Conservation (phyloP, 73 alveolate genomes). For the Paramecium biaurelia region DNA sequence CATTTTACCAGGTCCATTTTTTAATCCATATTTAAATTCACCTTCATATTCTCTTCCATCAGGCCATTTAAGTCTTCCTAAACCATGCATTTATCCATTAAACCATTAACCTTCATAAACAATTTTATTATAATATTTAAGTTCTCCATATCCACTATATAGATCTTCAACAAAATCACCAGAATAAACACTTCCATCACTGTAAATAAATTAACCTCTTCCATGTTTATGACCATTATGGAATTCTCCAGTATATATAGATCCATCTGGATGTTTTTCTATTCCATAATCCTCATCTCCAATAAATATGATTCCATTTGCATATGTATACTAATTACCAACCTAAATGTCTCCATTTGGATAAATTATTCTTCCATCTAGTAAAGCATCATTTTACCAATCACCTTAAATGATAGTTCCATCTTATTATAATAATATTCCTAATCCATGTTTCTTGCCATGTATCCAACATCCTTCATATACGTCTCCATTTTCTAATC, state of each 20-base stretch:
- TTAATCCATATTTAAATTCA: constrained; percentile 77
- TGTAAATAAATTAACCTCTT: neutral
- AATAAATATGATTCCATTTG: constrained; percentile 2
- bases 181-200: constrained; percentile 34
- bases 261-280: constrained; percentile 27
- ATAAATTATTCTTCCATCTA: constrained; percentile 29
- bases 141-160: constrained; percentile 52
- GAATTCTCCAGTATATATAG: constrained; percentile 52
- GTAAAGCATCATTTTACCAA: neutral
- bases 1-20: constrained; percentile 85
- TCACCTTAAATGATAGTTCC: constrained; percentile 32
- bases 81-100: constrained; percentile 53
- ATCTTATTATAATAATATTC: neutral
- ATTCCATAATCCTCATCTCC: constrained; percentile 14
- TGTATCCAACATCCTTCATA: constrained; percentile 56
- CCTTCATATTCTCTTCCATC: constrained; percentile 90
- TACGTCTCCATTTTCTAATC: constrained; percentile 49
- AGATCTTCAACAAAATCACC: constrained; percentile 47
- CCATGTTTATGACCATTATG: constrained; percentile 48
- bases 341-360: constrained; percentile 38
- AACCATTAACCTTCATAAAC: constrained; percentile 60
- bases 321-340: neutral
- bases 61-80: constrained; percentile 76
- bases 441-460: constrained; percentile 53
- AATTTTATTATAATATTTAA: neutral